Evolutionary conservation across 306 rosid species (phyloP).

Genomic region (Ormosia semicastrata): DNA sequence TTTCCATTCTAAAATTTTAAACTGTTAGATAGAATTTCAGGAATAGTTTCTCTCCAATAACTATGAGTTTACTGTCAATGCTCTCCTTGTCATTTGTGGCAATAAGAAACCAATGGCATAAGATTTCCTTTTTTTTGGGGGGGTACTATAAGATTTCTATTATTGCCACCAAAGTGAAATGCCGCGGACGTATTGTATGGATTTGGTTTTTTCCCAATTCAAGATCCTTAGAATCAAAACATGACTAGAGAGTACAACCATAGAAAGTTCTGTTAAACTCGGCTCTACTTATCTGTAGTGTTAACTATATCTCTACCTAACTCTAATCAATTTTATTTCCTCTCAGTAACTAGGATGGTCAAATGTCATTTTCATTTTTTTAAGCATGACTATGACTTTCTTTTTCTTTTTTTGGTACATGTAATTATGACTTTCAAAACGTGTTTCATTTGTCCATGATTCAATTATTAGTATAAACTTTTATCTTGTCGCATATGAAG

Average conservation of each 20-base stretch:
- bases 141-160: no score
- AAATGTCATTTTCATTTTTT: background rate
- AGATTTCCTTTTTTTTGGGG: background rate
- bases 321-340: background rate
- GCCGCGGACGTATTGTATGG: no score
- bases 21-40: background rate
- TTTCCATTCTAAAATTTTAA: background rate
- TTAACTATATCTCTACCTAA: background rate
- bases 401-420: no score
- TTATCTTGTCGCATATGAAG: no score
- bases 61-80: background rate
- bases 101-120: background rate
- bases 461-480: background rate
- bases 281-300: background rate
- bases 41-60: background rate
- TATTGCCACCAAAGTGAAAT: background rate
- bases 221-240: no score
- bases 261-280: background rate
- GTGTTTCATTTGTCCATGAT: background rate
- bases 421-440: background rate
- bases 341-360: background rate
- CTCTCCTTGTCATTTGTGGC: background rate
- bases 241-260: background rate
- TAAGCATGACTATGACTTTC: background rate
- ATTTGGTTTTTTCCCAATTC: no score